Base-by-base conservation (phyloP, 106 monocot species). In the Allium cepa region DNA sequence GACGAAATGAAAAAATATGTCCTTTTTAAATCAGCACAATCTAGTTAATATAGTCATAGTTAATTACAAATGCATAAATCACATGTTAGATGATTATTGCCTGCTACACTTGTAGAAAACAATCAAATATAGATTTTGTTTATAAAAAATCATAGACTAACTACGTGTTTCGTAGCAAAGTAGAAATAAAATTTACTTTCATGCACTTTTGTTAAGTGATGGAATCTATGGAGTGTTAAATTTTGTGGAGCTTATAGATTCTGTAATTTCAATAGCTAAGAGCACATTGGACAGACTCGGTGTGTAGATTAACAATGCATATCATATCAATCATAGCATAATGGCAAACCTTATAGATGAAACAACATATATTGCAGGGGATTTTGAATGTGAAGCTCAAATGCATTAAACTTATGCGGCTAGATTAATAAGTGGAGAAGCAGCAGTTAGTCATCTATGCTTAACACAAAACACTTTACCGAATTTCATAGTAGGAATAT, bases 391-490 rank as follows among this genome's bases (percentile, higher is more conserved):
- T 63, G 99, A 99, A 83, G 93, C 99, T 69, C 69, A 93, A 56
- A 90, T 92, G 83, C 93, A 99, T 67, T 93, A 99, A 70, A 99
- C 99, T 62, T 93, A 92, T 87, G 99, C 99, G 56, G 99, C 99
- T 57, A 82, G 90, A 14, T 74, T 99, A 64, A 99, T 99, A 93
- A 89, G 87, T 73, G 93, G 99, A 59, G 99, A 99, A 73, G 99
- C 84, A 64, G 82, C 89, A 49, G 99, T 22, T 22, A 22, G 22
- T 22, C 1, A 22, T 22, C 22, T 22, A 22, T 22, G 22, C 22
- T 22, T 22, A 22, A 22, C 22, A 22, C 22, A 22, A 22, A 22
- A 22, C 22, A 22, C 22, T 22, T 22, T 22, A 22, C 22, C 22
- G 22, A 22, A 22, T 22, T 22, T 22, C 22, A 22, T 22, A 22